These are phyloP conservation scores for Didymella glomerata DNA, from an alignment of 2,329 filamentous ascomycete genomes.

Conservation along the genomic window DNA sequence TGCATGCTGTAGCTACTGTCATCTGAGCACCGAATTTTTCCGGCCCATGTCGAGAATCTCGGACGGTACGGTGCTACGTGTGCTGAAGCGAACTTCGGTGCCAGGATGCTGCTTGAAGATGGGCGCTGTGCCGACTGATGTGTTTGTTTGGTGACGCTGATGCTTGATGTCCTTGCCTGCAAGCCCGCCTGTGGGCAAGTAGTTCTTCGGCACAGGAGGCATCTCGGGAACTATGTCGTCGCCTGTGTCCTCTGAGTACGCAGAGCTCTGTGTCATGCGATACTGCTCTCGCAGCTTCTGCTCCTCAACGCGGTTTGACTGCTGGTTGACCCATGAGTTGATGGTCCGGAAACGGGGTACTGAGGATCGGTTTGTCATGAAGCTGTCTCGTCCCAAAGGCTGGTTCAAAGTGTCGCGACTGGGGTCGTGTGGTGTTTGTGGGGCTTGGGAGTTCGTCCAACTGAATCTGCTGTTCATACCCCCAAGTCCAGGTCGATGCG, in stretches of 20 bases:
- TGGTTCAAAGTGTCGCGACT: conserved; percentile 38
- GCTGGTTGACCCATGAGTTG: conserved; percentile 53
- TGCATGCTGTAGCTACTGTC: conserved; percentile 6
- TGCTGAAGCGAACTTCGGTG: conserved; percentile 51
- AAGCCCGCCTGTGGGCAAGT: conserved; percentile 29
- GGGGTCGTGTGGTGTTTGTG: conserved; percentile 50
- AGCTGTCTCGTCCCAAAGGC: conserved; percentile 43
- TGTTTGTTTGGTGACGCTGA: conserved; percentile 44
- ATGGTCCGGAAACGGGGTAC: conserved; percentile 53
- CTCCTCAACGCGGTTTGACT: conserved; percentile 49
- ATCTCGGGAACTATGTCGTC: conserved; percentile 44
- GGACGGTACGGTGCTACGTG: conserved; percentile 48
- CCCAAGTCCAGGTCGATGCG: conserved; percentile 38
- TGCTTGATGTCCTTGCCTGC: conserved; percentile 47
- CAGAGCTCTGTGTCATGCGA: conserved; percentile 43
- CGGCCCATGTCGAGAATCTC: conserved; percentile 49
- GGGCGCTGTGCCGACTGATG: conserved; percentile 49
- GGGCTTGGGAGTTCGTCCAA: conserved; percentile 53
- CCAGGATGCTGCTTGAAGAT: conserved; percentile 53
- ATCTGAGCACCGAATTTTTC: conserved; percentile 33
- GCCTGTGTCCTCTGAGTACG: conserved; percentile 33
- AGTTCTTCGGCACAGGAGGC: conserved; percentile 38
- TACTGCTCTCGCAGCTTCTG: conserved; percentile 48
- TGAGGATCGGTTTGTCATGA: conserved; percentile 48
- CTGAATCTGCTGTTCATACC: conserved; percentile 49